Percentiles rank a stretch among this genome's conserved stretches.
These are phyloP conservation scores for Trichoderma virens DNA, from an alignment of 495 filamentous ascomycete species.

Conservation along the genomic window DNA sequence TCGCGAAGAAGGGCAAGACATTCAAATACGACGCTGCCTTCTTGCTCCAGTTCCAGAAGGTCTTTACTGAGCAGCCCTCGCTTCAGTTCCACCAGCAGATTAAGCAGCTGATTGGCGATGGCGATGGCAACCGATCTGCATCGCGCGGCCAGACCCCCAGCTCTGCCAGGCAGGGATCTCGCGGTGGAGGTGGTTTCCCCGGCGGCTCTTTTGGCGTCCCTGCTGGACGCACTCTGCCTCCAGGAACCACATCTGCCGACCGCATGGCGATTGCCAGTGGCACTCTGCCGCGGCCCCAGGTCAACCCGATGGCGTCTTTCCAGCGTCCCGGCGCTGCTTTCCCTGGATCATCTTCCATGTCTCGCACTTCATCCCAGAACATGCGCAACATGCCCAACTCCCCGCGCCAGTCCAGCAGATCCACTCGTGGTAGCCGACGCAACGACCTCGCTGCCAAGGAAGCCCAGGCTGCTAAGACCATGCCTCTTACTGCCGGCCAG, in stretches of 20 bases:
- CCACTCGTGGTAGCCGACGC: slow-evolving; percentile 53
- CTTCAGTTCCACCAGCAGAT: slow-evolving; percentile 81
- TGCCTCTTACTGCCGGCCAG: slow-evolving; percentile 78
- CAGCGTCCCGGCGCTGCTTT: slow-evolving; percentile 50
- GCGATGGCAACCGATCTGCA: slow-evolving; percentile 58
- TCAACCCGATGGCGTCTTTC: slow-evolving; percentile 53
- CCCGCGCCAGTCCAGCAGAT: slow-evolving; percentile 45
- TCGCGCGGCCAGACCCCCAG: slow-evolving; percentile 53
- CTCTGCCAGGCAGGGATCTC: slow-evolving; percentile 40
- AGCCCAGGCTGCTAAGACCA: slow-evolving; percentile 61
- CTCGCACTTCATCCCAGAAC: slow-evolving; percentile 41
- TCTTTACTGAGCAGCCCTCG: slow-evolving; percentile 92
- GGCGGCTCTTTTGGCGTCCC: slow-evolving; percentile 65
- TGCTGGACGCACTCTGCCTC: slow-evolving; percentile 47
- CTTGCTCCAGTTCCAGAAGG: slow-evolving; percentile 90
- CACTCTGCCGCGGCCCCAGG: slow-evolving; percentile 35
- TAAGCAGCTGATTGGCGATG: slow-evolving; percentile 73
- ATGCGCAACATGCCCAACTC: slow-evolving; percentile 40
- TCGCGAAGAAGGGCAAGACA: slow-evolving; percentile 61
- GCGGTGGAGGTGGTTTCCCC: slow-evolving; percentile 36
- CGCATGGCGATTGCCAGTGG: slow-evolving; percentile 46
- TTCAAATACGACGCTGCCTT: slow-evolving; percentile 96
- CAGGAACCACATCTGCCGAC: slow-evolving; percentile 60
- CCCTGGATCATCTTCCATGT: slow-evolving; percentile 42
- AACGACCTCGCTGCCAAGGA: slow-evolving; percentile 49